A percentile compares a stretch with the other conserved stretches of the same genome.
Conservation (phyloP, 2,329 filamentous ascomycete species). For the Xylaria sp. region DNA sequence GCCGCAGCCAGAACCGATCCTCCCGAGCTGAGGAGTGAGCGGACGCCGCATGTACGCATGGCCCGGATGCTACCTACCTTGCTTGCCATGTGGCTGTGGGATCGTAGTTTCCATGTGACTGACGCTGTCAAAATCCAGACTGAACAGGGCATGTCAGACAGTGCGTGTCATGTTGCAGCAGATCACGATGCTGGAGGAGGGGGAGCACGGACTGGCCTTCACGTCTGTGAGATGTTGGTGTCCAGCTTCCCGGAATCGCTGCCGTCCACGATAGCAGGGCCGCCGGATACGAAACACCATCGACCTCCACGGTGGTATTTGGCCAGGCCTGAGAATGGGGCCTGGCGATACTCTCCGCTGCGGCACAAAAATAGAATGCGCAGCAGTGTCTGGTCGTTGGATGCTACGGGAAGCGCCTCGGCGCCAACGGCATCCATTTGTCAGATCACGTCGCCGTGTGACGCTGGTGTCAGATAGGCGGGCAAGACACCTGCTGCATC, state of each 20-base stretch:
- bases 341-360: background rate
- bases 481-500: background rate
- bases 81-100: background rate
- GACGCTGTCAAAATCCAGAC: background rate
- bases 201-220: background rate
- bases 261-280: background rate
- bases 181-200: background rate
- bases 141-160: background rate
- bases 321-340: too few species aligned
- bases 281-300: background rate
- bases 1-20: slow-evolving; percentile 14
- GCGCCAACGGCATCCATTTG: background rate
- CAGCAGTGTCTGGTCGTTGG: background rate
- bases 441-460: background rate
- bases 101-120: background rate
- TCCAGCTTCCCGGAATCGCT: background rate
- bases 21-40: slow-evolving; percentile 1
- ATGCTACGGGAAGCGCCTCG: background rate
- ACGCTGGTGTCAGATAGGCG: background rate
- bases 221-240: background rate
- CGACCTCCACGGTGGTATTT: background rate
- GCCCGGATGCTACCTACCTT: background rate
- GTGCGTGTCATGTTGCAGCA: background rate
- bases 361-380: background rate
- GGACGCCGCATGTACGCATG: background rate